Evolutionary conservation across 805 yeast genomes (phyloP), one percentile per base, ranked within the genome.

Genomic region (Saccharomycopsis oosterbeekiorum): DNA sequence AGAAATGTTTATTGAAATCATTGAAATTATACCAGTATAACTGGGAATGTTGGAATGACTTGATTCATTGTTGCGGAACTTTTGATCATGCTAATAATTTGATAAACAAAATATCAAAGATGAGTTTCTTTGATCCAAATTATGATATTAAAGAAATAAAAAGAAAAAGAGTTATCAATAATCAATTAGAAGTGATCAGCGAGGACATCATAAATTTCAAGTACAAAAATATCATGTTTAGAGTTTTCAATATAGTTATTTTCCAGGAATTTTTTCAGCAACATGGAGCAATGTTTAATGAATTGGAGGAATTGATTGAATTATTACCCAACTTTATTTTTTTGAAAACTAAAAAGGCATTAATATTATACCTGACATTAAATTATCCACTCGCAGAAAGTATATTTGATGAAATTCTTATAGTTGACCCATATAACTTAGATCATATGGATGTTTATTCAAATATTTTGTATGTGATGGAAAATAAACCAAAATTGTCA

Each of bases 361-460:
- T 92, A 51, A 78, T 91, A 12, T 82, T 87, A 29, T 90, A 90
- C 70, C 92, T 92, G 70, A 83, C 86, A n/a, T 77, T 91, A 67
- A 97, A 92, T 65, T 93, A 93, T 70, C 80, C 77, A 34, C 86
- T 84, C 58, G 91, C 97, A 0, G 97, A 90, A 67, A 69, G 76
- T 58, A 73, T 88, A 1, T 94, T 93, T 70, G 97, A 93, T 70
- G 80, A 82, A 55, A 81, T 94, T 0, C 73, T 92, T 26, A 69
- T 78, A 9, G 75, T 74, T 24, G 98, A 94, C 71, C 98, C 98
- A 0, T 81, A 88, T 66, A 75, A 97, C 55, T 75, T 94, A 24
- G 98, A 94, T 68, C 97, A 92, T 68, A 76, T 94, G 76, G 99
- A 94, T 70, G 83, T 88, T 0, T 94, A 89, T 72, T 92, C 98